Base-by-base conservation (phyloP, 176 grass and related monocot genomes). In the Saccharum spontaneum region DNA sequence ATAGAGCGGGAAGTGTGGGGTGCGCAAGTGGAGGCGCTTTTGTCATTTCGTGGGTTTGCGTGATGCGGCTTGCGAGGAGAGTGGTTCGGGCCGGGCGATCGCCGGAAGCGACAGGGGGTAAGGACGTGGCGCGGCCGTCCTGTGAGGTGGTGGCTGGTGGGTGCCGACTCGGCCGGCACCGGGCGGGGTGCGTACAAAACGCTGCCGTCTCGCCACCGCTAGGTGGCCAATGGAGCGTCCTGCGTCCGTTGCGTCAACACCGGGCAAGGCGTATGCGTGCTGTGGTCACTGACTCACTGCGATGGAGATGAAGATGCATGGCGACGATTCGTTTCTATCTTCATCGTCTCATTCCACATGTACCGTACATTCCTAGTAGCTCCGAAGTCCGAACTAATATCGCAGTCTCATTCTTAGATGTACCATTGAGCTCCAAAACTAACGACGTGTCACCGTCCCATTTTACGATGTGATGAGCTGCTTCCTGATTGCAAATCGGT, bases 141-240 rank as follows among this genome's bases (percentile, higher is more conserved):
- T 22, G 33, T 4, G 8, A 28, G 15, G 17, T 34, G 26, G 82
- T 34, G 34, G 34, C 34, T 33, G 26, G 82, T 84, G 43, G 65
- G 41, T 66, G 71, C 40, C 82, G 28, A 10, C 37, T 59, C 75
- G 50, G 84, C 66, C 50, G 76, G 84, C 76, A 72, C 76, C 22
- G 61, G 52, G 50, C 9, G 8, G 75, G 52, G 52, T 77, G 67
- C 33, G 76, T 62, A 79, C 84, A 86, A 79, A 44, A 12, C 26
- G 1, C 48, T 68, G 73, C 73, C 62, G 83, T 52, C 45, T 24
- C 28, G 12, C 17, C 41, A 37, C 63, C 39, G 24, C 39, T 10
- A 41, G 20, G 15, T 14, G n/a, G 55, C 57, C 3, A 61, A 41
- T 40, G 75, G 36, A 26, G 75, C 59, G 15, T 20, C 6, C 34